Percentiles rank a stretch among this genome's conserved stretches.
Conservation (phyloP, 257 asterid genomes). For the Jacaranda mimosifolia region DNA sequence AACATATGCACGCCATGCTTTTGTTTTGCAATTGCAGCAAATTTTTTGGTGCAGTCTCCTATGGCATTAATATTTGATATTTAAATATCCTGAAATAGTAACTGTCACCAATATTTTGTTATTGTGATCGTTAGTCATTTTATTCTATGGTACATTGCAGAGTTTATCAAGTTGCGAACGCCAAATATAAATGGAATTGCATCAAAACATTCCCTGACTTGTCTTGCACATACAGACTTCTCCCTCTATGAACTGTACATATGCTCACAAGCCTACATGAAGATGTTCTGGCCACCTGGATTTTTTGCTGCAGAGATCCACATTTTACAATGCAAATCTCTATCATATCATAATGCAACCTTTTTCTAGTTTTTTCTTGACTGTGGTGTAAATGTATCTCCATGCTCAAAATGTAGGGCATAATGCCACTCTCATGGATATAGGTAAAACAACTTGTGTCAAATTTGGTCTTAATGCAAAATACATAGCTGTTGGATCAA, state of each 20-base stretch:
- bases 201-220: constrained; percentile 94
- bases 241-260: constrained; percentile 19
- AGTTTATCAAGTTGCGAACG: constrained; percentile 84
- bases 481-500: constrained; percentile 92
- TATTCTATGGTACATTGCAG: constrained; percentile 53
- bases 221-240: constrained; percentile 85
- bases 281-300: background rate
- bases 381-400: background rate
- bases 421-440: constrained; percentile 30
- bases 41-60: background rate
- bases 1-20: no score
- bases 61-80: background rate
- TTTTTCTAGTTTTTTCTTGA: background rate
- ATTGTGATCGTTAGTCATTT: constrained; percentile 10
- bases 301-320: background rate
- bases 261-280: constrained; percentile 5
- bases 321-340: background rate
- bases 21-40: background rate
- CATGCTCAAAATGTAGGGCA: background rate
- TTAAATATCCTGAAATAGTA: constrained; percentile 8
- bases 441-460: constrained; percentile 80
- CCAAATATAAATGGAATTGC: constrained; percentile 88
- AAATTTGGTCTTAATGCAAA: constrained; percentile 92
- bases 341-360: background rate
- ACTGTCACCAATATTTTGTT: background rate